Conservation (phyloP, 2,329 filamentous ascomycete genomes). For the Fusarium nodosum region DNA sequence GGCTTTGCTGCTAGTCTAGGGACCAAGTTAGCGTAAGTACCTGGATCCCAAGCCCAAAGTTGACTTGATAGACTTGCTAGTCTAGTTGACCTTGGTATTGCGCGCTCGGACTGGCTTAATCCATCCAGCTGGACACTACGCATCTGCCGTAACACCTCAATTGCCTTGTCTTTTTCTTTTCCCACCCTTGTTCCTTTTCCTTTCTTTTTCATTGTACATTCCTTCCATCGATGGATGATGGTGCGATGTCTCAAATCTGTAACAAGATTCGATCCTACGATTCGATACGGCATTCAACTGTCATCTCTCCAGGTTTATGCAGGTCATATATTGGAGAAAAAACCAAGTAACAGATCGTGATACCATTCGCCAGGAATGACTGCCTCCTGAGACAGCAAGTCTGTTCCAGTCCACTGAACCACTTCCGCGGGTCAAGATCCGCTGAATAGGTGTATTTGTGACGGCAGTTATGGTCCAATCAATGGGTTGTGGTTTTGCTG, state of each 20-base stretch:
- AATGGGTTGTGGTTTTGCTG: conserved; percentile 18
- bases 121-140: conserved; percentile 31
- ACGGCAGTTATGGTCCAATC: conserved; percentile 16
- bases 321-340: background rate
- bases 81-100: conserved; percentile 14
- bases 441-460: conserved; percentile 2
- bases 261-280: conserved; percentile 14
- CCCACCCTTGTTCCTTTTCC: conserved; percentile 7
- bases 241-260: conserved; percentile 23
- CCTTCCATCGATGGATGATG: conserved; percentile 4
- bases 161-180: background rate
- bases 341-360: background rate
- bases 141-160: conserved; percentile 19
- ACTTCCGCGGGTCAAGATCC: conserved; percentile 14
- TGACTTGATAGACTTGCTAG: background rate
- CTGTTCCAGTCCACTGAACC: conserved; percentile 14
- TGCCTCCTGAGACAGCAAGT: conserved; percentile 16
- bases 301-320: conserved; percentile 17
- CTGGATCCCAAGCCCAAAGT: background rate
- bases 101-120: conserved; percentile 44
- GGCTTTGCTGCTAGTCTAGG: background rate
- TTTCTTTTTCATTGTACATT: background rate
- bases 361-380: conserved; percentile 7
- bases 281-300: background rate
- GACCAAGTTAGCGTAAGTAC: background rate